Evolutionary conservation across 2,329 filamentous ascomycete genomes (phyloP), one percentile per base, ranked within the genome.

Genomic region (Ophiostoma ips): DNA sequence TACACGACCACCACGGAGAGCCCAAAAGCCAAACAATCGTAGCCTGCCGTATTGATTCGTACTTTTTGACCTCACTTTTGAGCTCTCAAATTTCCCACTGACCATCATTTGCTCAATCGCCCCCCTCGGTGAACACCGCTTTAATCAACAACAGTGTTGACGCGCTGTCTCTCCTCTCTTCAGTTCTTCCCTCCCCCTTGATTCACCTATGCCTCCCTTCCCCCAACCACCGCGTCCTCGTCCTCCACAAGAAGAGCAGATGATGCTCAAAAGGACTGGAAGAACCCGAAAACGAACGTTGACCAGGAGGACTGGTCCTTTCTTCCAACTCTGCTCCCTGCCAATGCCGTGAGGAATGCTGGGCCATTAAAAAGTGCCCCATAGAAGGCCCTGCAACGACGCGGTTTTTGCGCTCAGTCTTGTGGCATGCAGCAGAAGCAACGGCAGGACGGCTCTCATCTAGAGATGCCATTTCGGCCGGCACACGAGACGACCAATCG

Each of bases 131-230:
- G 19, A 16, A 34, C 11, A 41, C 21, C 19, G 10, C 9, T 28
- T 13, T 46, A 18, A 8, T 46, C 31, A 28, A 24, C 43, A 34
- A 45, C 18, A 28, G 13, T 16, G 31, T 30, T 13, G 40, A 43
- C 40, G 40, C 40, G 40, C 40, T 7, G 28, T 46, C 16, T 24
- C n/a, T n/a, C n/a, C n/a, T n/a, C 43, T 36, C 10, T 46, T 28
- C 19, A 31, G 19, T 30, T 41, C 35, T 33, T 47, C 18, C 31
- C n/a, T n/a, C n/a, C 31, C 49, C 49, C 49, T 51, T 51, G 49
- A 48, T 51, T 44, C 21, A 46, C 36, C 19, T 41, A 19, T 44
- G 21, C 12, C 50, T 52, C 50, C 50, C 50, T 49, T 35, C 30
- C 46, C 7, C 5, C 41, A 19, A 21, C 24, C 24, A 43, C 24